A percentile compares a stretch with the other conserved stretches of the same genome.
Conservation (phyloP, 176 grass and related monocot species). For the Oryza meyeriana region DNA sequence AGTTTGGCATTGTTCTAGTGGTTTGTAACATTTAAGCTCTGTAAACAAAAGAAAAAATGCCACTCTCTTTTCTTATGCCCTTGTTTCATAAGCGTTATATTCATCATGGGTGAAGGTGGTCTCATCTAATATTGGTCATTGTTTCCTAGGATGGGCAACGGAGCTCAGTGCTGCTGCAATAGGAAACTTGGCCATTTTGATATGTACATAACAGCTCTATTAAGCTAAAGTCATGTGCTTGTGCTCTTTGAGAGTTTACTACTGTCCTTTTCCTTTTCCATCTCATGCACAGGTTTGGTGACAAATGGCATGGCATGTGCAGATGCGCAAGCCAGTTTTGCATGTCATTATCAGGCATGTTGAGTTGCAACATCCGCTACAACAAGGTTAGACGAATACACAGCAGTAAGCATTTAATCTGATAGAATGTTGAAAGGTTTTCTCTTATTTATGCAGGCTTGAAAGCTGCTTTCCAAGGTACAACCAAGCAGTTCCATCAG, state of each 20-base stretch:
- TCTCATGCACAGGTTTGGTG: not conserved
- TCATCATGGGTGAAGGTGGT: not conserved
- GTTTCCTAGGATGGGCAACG: not conserved
- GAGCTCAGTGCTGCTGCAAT: not conserved
- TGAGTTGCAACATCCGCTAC: not conserved
- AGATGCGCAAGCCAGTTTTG: not conserved
- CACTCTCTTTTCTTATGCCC: not conserved
- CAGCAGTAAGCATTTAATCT: not conserved
- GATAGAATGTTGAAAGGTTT: not conserved
- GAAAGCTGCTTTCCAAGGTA: not conserved
- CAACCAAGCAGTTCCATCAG: not conserved
- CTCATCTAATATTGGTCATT: not conserved
- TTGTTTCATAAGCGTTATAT: not conserved
- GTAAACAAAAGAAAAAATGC: slow-evolving; percentile 13
- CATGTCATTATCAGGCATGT: not conserved
- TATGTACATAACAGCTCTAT: not conserved
- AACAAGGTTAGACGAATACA: not conserved
- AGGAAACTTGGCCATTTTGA: not conserved
- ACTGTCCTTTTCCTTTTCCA: not conserved
- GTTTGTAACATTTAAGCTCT: slow-evolving; percentile 26
- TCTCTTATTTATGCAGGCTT: not conserved
- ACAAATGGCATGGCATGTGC: not conserved
- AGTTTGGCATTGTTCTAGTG: slow-evolving; percentile 16
- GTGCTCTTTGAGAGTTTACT: not conserved
- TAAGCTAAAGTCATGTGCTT: not conserved